Conservation (phyloP, 1,139 yeast species). For the Geotrichum candidum region DNA sequence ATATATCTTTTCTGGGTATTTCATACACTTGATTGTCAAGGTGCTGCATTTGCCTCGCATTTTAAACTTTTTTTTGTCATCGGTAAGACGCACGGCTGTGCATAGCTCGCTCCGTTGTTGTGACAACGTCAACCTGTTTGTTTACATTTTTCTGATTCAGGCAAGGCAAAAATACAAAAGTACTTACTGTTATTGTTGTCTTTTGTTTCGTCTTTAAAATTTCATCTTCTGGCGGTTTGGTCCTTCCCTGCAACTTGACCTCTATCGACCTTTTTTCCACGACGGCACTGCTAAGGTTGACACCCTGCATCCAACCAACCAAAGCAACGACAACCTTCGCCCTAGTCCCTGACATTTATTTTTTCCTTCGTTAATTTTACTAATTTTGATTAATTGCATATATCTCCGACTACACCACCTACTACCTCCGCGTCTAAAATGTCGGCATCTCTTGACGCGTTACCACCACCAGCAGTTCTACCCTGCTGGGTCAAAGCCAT, state of each 20-base stretch:
- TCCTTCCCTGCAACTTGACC: background rate
- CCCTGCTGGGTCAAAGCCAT: slow-evolving; percentile 74
- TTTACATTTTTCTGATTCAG: background rate
- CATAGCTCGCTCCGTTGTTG: background rate
- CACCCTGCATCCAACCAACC: background rate
- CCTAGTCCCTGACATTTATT: background rate
- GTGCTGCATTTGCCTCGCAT: too few relatives aligned
- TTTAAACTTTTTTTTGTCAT: background rate
- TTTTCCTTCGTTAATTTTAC: background rate
- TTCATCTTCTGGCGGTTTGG: background rate
- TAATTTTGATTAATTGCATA: background rate
- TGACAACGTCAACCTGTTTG: background rate
- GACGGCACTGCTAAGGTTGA: background rate
- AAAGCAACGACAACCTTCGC: background rate
- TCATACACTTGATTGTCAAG: too few relatives aligned
- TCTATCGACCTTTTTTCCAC: background rate
- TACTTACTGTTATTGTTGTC: background rate
- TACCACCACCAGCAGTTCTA: slow-evolving; percentile 14
- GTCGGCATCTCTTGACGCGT: background rate
- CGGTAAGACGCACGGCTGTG: background rate
- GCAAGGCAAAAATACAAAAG: background rate
- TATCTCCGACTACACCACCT: background rate
- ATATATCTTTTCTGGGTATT: too few relatives aligned
- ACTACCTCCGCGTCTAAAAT: background rate
- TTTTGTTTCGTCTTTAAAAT: background rate